These are phyloP conservation scores for Petunia axillaris DNA, from an alignment of 257 asterid species.

Conservation along the genomic window DNA sequence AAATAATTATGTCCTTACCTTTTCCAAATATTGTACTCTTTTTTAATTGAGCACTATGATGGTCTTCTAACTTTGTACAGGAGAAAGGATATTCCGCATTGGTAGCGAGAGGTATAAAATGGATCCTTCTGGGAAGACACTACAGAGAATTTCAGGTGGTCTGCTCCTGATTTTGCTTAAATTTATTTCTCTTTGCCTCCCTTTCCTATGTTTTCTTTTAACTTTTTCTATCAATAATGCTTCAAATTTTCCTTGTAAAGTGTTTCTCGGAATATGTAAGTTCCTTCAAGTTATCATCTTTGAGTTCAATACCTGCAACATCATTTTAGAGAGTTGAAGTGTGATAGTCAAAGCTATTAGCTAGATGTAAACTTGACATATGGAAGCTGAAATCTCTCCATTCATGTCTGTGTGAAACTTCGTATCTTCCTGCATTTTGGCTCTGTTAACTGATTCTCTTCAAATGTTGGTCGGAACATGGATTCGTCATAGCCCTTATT, in stretches of 20 bases:
- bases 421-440: background rate
- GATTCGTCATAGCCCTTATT: no score
- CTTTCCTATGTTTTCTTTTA: conserved; percentile 6
- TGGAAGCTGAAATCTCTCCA: background rate
- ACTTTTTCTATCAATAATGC: background rate
- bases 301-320: conserved; percentile 6
- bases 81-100: conserved; percentile 85
- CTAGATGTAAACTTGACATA: background rate
- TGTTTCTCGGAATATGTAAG: conserved; percentile 19
- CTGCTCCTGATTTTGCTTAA: conserved; percentile 31
- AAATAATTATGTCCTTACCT: background rate
- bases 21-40: conserved; percentile 8
- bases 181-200: background rate
- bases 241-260: background rate
- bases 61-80: conserved; percentile 46
- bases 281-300: conserved; percentile 18
- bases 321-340: background rate
- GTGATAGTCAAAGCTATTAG: conserved; percentile 11
- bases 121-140: conserved; percentile 85
- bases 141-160: conserved; percentile 83
- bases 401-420: background rate
- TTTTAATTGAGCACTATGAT: conserved; percentile 24
- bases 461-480: background rate
- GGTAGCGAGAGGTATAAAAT: conserved; percentile 93
- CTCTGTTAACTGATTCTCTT: conserved; percentile 1